Base-by-base conservation (phyloP, 495 filamentous ascomycete genomes). In the Mycothermus thermophilus region DNA sequence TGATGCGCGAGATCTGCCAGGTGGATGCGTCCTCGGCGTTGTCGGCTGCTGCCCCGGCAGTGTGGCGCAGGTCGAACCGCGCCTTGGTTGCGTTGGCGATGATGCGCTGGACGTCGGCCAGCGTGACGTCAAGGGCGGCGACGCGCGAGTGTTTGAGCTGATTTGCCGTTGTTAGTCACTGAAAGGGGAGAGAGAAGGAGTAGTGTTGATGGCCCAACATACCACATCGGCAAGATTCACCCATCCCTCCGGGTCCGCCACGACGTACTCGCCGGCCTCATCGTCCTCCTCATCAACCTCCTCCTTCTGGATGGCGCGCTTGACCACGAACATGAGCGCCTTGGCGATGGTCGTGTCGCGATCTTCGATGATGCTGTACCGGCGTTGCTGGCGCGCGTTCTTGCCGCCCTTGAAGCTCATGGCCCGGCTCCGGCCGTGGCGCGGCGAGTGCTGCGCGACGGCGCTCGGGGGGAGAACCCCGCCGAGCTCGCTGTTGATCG, bases 381-480 rank as follows among this genome's bases (percentile, higher is more conserved):
- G 50, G 3, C 58, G 53, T n/a, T 21, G 27, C 21, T 27, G 34
- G 18, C 51, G 40, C 11, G 40, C 40, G 38, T 55, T 62, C n/a
- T n/a, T n/a, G n/a, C n/a, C n/a, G 37, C 46, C 50, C 34, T 52
- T 55, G 35, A 59, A 31, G 36, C 60, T 66, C 43, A 60, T 58
- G 8, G 54, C 60, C 32, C 54, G 42, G 40, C 57, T 57, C 31
- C 62, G 53, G 30, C 62, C 62, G 50, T 66, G 62, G 27, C 62
- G 58, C 27, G 60, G 53, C 26, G 41, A 48, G 40, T 59, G 48
- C 30, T 60, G 55, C n/a, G 47, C 53, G 16, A 63, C 30, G 14
- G 58, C 58, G 30, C 60, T 63, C 14, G 62, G 62, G 9, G 55
- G 52, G 30, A 66, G 58, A 22, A 66, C 60, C 7, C 55, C 60